Evolutionary conservation across 2,329 filamentous ascomycete genomes (phyloP).

Genomic region (Didymosphaeria variabile): DNA sequence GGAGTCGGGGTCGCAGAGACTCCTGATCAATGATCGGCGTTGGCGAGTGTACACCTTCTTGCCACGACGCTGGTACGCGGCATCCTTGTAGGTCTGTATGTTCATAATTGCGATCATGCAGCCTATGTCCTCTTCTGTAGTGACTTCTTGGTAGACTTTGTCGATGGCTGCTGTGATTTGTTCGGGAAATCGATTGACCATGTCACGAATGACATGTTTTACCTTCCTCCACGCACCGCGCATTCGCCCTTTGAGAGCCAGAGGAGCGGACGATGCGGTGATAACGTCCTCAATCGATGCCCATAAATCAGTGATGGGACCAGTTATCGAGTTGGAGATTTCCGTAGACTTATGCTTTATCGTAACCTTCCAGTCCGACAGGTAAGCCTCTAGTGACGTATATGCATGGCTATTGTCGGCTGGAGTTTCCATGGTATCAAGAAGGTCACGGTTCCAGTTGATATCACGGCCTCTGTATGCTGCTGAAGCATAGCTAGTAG

Average conservation of each 20-base stretch:
- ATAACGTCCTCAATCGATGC: background rate
- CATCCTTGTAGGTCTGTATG: background rate
- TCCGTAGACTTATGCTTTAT: background rate
- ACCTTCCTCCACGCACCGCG: background rate
- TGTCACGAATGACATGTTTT: background rate
- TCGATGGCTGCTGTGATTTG: background rate
- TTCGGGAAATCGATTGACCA: background rate
- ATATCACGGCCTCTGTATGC: background rate
- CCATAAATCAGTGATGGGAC: background rate
- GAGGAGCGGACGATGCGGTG: no score
- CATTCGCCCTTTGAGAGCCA: background rate
- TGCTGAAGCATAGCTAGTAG: background rate
- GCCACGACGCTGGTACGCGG: background rate
- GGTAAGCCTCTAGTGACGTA: background rate
- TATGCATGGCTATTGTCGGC: background rate
- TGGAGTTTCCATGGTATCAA: constrained; percentile 1
- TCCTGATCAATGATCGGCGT: background rate
- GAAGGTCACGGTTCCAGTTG: background rate
- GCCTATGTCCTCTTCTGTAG: constrained; percentile 14
- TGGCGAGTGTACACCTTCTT: background rate
- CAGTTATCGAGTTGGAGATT: background rate
- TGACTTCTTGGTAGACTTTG: background rate
- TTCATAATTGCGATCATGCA: constrained; percentile 13
- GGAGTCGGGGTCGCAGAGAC: background rate
- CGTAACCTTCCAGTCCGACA: background rate